phyloP scores from a whole-genome alignment of 2,329 filamentous ascomycete genomes.

The Graphilbum ipis-grandicollis region DNA sequence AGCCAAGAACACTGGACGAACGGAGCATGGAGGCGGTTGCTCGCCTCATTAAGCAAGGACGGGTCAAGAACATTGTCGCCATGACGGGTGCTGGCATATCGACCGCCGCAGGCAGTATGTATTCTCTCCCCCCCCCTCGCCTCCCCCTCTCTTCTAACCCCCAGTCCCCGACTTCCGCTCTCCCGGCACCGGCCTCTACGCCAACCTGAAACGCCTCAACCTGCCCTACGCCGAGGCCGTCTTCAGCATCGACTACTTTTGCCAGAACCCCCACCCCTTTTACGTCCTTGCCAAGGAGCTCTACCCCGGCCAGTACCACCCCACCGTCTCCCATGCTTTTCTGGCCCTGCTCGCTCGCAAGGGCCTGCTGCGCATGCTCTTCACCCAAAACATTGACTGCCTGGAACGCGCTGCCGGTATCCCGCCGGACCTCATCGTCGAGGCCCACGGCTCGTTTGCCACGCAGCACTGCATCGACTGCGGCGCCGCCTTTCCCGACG shows the following conservation, averaged over 20 bases:
- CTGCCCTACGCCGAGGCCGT: conserved; percentile 83
- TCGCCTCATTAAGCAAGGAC: conserved; percentile 57
- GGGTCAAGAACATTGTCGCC: conserved; percentile 58
- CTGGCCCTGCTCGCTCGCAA: conserved; percentile 68
- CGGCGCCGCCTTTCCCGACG: conserved; percentile 50
- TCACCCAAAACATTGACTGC: conserved; percentile 97
- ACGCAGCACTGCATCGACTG: conserved; percentile 86
- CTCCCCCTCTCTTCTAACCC: conserved; percentile 15
- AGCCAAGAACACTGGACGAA: conserved; percentile 35
- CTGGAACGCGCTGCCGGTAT: conserved; percentile 79
- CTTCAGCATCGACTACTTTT: conserved; percentile 86
- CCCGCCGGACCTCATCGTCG: conserved; percentile 62
- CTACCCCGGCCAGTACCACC: conserved; percentile 76
- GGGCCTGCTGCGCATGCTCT: conserved; percentile 63
- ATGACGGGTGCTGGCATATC: conserved; percentile 86
- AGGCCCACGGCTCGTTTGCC: conserved; percentile 92
- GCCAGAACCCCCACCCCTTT: conserved; percentile 69
- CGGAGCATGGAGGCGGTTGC: conserved; percentile 60
- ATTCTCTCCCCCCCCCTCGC: not conserved
- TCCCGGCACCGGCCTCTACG: conserved; percentile 82
- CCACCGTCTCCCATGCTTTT: conserved; percentile 82
- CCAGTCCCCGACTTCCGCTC: conserved; percentile 87
- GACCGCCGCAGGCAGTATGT: conserved; percentile 47
- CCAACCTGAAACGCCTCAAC: conserved; percentile 72
- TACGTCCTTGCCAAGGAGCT: conserved; percentile 84